Evolutionary conservation across 2,329 filamentous ascomycete species (phyloP), one percentile per base, ranked within the genome.

Genomic region (Scolecobasidium constrictum): DNA sequence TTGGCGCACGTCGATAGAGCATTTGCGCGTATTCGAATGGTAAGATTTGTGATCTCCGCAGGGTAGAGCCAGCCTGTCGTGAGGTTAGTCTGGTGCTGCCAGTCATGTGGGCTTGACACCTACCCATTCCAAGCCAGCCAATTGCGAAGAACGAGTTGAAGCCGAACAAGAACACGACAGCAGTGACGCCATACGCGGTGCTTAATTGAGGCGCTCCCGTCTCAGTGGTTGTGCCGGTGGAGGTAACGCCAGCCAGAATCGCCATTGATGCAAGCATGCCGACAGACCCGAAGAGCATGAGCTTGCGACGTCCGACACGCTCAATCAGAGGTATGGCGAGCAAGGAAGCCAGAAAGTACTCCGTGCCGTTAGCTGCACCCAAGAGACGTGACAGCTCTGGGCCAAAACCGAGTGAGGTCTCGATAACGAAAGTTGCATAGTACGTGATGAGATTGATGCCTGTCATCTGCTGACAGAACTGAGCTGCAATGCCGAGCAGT

Each of bases 201-300:
- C 56, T 50, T n/a, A n/a, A n/a, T n/a, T n/a, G n/a, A n/a, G n/a
- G n/a, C n/a, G n/a, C n/a, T n/a, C n/a, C n/a, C n/a, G n/a, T n/a
- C n/a, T n/a, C n/a, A n/a, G n/a, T n/a, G n/a, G n/a, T n/a, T 15
- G 13, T 28, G 6, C 60, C 63, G 34, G 62, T 53, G 7, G 56
- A 62, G 1, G 68, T 62, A 0, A 67, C 68, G 6, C 63, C 65
- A 2, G 66, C 65, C 7, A 71, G 55, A 2, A 69, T 54, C 9
- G 62, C 63, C 67, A 72, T 71, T 46, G 67, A 71, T 39, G 50
- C 53, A 38, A 40, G 41, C 45, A 54, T 50, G 2, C 57, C 58
- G 12, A 48, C 47, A 19, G 51, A 52, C 12, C 52, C 57, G 38
- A 59, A 58, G 1, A 61, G 49, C 53, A 56, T 56, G 22, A 56